Evolutionary conservation across 345 rosid species (phyloP), one percentile per base, ranked within the genome.

Genomic region (Corymbia maculata): DNA sequence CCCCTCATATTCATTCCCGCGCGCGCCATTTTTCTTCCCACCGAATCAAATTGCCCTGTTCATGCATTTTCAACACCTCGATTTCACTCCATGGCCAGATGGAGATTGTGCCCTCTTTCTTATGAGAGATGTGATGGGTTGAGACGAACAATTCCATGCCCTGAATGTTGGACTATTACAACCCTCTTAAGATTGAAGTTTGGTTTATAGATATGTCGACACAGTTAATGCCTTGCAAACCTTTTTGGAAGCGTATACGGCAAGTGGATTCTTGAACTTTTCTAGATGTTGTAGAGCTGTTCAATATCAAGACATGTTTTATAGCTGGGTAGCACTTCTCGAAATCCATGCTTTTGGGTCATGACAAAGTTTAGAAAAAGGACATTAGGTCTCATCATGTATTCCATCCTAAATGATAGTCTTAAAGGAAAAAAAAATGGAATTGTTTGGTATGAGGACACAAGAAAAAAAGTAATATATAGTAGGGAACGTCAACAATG

Each of bases 141-240:
- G 0, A 2, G 14, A 64, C 6, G 9, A 64, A n/a, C 19, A 2
- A 28, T 61, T 59, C 30, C 15, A 26, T 26, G 0, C 0, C 0
- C 0, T 26, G 30, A 59, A 24, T 26, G 5, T 26, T 28, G 4
- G 26, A 28, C 32, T 61, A 12, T 7, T 61, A 0, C 0, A 6
- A 1, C 11, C 6, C 4, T 28, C 26, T 1, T 28, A 0, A 61
- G 68, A 30, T 16, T 8, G 22, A 30, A 30, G 79, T 36, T 70
- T 1, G 4, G 32, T 70, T 32, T n/a, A 32, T 5, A 9, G 1
- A 32, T 70, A 0, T 70, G 4, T 3, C 1, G 3, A 32, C 30
- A 70, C 0, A 2, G 1, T 66, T 66, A 4, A 30, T 66, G 3
- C 4, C 2, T 15, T 7, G 30, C 30, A 16, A 68, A 68, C 22